Evolutionary conservation across 176 grass and related monocot genomes (phyloP), one percentile per base, ranked within the genome.

Genomic region (Avena insularis): DNA sequence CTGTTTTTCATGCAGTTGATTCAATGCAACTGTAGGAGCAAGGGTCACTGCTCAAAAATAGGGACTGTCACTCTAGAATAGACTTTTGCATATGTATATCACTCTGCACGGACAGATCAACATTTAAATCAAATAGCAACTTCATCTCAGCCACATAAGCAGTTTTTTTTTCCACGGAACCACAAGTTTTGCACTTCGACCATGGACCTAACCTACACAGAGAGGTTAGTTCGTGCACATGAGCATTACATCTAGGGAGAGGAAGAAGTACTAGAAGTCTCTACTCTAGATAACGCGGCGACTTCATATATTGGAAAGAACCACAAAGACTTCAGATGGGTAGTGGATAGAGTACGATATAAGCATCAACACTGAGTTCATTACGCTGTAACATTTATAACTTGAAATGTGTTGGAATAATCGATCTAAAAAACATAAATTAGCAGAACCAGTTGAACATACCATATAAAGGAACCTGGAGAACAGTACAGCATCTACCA

Each of bases 141-240:
- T 23, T 58, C 4, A 81, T 73, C 16, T 68, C 11, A 80, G 17
- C 23, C 38, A 73, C 29, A 82, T 63, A 14, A 66, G n/a, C n/a
- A 58, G 40, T 64, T 81, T 80, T 54, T 54, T 2, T 64, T 3
- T 64, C 15, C 62, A 67, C 36, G 64, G 12, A 76, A 7, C 10
- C 69, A 33, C 21, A 25, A 79, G 20, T 10, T 89, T 72, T 72
- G 20, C 14, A 79, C 25, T 88, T 79, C 20, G 20, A 12, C 27
- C 27, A 11, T 40, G 38, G 38, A 27, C 0, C 14, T 19, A 66
- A 66, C 72, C 19, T 71, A 15, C 23, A 64, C 0, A 9, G 6
- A 43, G n/a, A 55, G 77, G 53, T 89, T 33, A 46, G 69, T 29
- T 2, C 2, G 71, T 21, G 20, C 33, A 77, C 47, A 77, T 71